A percentile compares a stretch with the other conserved stretches of the same genome.
Evolutionary conservation across 192 early-diverging fungal genomes (phyloP).

Genomic region (Umbelopsis sp.): DNA sequence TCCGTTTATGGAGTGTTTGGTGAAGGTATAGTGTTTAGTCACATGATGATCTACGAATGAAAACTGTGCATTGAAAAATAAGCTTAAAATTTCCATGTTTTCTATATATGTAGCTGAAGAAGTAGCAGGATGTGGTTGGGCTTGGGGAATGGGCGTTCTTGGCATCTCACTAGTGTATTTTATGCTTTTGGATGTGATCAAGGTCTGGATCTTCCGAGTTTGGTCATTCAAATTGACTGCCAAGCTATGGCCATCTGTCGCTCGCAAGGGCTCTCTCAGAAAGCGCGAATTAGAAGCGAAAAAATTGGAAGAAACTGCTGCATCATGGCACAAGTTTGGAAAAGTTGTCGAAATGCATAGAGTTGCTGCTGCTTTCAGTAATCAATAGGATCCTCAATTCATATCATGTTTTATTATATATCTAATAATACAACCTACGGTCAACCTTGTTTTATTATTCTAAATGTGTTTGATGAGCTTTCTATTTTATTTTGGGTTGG

Average conservation of each 20-base stretch:
- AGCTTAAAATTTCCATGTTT: background rate
- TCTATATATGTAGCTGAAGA: slow-evolving; percentile 14
- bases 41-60: background rate
- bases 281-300: slow-evolving; percentile 47
- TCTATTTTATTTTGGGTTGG: too few species aligned
- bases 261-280: slow-evolving; percentile 60
- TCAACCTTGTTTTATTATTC: too few species aligned
- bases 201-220: slow-evolving; percentile 73
- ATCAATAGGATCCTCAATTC: background rate
- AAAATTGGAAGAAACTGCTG: slow-evolving; percentile 48
- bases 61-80: background rate
- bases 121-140: slow-evolving; percentile 47
- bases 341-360: slow-evolving; percentile 33
- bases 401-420: background rate
- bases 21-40: slow-evolving; percentile 10
- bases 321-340: slow-evolving; percentile 30
- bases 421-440: background rate
- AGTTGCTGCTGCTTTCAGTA: background rate
- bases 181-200: slow-evolving; percentile 79
- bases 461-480: too few species aligned
- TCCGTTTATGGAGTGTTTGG: slow-evolving; percentile 64
- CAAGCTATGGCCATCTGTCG: slow-evolving; percentile 68
- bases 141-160: slow-evolving; percentile 68
- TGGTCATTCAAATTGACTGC: slow-evolving; percentile 90
- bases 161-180: slow-evolving; percentile 72